phyloP scores from a whole-genome alignment of 805 yeast genomes.

The Saturnispora diversa region DNA sequence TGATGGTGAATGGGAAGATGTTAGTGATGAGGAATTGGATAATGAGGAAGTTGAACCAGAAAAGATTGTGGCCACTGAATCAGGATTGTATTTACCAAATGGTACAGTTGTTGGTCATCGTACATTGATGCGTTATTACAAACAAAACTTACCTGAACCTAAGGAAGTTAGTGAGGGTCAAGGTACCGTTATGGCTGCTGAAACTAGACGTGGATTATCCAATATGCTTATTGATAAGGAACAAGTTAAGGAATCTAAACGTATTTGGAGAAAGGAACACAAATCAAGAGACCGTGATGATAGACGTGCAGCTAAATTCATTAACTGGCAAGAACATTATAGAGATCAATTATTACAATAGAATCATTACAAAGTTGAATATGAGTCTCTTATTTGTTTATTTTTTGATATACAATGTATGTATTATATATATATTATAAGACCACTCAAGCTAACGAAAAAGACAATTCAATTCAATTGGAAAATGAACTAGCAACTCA shows the following conservation, averaged over 20 bases:
- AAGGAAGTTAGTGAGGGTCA: constrained; percentile 52
- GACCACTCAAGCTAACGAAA: too few species aligned
- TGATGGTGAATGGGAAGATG: constrained; percentile 30
- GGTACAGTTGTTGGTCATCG: constrained; percentile 82
- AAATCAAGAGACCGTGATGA: constrained; percentile 43
- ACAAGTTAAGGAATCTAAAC: constrained; percentile 37
- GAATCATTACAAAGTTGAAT: too few species aligned
- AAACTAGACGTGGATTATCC: constrained; percentile 47
- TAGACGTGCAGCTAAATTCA: constrained; percentile 53
- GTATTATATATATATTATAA: too few species aligned
- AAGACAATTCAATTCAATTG: too few species aligned
- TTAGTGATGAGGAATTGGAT: constrained; percentile 28
- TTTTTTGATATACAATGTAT: neutral
- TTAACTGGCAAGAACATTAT: constrained; percentile 79
- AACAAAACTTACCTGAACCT: constrained; percentile 52
- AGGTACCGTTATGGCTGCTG: constrained; percentile 70
- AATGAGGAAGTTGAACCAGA: constrained; percentile 30
- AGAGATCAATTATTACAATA: constrained; percentile 60
- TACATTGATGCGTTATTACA: constrained; percentile 58
- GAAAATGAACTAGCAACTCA: too few species aligned
- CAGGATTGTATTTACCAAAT: constrained; percentile 63
- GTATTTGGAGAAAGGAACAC: constrained; percentile 55
- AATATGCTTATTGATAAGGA: constrained; percentile 30
- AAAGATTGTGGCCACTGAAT: constrained; percentile 35
- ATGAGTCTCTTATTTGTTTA: too few species aligned